Conservation (phyloP, 352 stramenopile species). For the Globisporangium canariense region DNA sequence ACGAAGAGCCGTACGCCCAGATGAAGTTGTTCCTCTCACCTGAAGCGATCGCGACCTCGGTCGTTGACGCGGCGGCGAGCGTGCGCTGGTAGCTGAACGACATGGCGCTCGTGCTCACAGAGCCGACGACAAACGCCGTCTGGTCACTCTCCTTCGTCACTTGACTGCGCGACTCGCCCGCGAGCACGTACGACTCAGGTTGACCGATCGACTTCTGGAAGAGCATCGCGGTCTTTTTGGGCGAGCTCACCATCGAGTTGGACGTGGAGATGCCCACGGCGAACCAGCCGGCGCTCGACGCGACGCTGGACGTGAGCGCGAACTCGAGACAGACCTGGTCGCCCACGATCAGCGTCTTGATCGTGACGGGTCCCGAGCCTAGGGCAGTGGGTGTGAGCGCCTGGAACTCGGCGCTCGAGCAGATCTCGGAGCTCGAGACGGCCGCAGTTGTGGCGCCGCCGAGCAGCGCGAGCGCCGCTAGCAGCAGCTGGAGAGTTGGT, state of each 20-base stretch:
- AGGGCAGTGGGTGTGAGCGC: conserved; percentile 42
- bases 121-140: conserved; percentile 34
- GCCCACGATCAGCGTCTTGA: conserved; percentile 49
- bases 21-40: conserved; percentile 40
- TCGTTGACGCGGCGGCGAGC: conserved; percentile 37
- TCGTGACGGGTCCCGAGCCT: conserved; percentile 51
- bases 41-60: conserved; percentile 38
- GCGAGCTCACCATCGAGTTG: conserved; percentile 63
- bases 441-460: background rate
- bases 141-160: conserved; percentile 45
- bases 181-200: conserved; percentile 47
- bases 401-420: conserved; percentile 50
- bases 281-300: conserved; percentile 47
- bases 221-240: conserved; percentile 64
- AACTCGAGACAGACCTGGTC: conserved; percentile 68
- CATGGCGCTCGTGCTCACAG: conserved; percentile 36
- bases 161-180: conserved; percentile 39
- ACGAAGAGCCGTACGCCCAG: conserved; percentile 68
- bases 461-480: conserved; percentile 3
- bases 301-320: conserved; percentile 34
- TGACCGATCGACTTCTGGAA: conserved; percentile 39
- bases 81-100: conserved; percentile 72
- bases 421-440: conserved; percentile 31
- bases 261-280: conserved; percentile 44
- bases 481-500: background rate